These are phyloP conservation scores for Helichrysum umbraculigerum DNA, from an alignment of 129 eudicot species.

Conservation along the genomic window DNA sequence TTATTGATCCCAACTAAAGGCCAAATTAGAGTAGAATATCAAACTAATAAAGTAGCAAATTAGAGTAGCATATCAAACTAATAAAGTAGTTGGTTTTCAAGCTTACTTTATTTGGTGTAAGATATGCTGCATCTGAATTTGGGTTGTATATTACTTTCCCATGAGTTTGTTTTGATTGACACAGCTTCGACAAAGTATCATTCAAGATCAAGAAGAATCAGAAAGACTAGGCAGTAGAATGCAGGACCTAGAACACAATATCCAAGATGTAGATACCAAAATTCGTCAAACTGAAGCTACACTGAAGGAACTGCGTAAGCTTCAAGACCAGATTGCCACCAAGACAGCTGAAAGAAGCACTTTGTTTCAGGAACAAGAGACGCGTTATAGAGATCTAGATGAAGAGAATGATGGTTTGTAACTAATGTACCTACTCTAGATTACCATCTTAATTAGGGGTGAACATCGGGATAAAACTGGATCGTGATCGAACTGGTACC, in stretches of 20 bases:
- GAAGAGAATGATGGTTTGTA: slow-evolving; percentile 76
- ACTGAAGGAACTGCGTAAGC: slow-evolving; percentile 48
- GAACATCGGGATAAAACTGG: neutral
- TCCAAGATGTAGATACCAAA: slow-evolving; percentile 62
- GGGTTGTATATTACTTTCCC: neutral
- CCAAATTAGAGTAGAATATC: no score
- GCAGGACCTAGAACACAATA: slow-evolving; percentile 54
- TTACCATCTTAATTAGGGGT: neutral
- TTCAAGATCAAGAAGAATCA: slow-evolving; percentile 80
- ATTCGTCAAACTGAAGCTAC: slow-evolving; percentile 60
- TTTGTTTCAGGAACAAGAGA: slow-evolving; percentile 45
- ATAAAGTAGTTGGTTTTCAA: neutral
- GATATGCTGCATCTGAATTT: neutral
- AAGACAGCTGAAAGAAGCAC: slow-evolving; percentile 70
- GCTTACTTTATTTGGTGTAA: neutral
- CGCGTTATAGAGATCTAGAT: slow-evolving; percentile 44
- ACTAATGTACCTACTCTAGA: slow-evolving; percentile 10
- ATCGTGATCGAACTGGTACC: neutral
- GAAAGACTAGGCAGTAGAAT: slow-evolving; percentile 61
- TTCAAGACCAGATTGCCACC: slow-evolving; percentile 47
- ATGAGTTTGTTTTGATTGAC: slow-evolving; percentile 19
- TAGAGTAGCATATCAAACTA: no score
- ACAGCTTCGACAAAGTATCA: slow-evolving; percentile 81
- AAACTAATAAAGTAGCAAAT: no score
- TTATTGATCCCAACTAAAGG: neutral